Conservation (phyloP, 2,329 filamentous ascomycete species). For the Calonectria leucothoes region DNA sequence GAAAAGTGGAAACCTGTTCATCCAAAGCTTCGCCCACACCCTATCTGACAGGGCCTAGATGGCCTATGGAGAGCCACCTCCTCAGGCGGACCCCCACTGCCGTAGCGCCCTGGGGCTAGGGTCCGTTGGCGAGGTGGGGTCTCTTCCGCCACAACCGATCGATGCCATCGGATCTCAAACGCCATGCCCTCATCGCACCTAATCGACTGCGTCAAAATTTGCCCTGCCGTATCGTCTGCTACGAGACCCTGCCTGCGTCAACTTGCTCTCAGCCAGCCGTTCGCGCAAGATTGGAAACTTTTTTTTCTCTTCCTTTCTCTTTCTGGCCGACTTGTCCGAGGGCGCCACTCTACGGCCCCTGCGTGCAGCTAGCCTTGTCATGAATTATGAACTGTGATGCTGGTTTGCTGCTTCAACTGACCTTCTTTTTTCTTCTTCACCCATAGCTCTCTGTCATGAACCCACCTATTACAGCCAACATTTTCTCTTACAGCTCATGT, state of each 20-base stretch:
- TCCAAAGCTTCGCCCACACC: conserved; percentile 5
- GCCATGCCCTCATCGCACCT: neutral
- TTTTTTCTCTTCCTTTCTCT: too few species aligned
- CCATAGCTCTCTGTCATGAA: neutral
- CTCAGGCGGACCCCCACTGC: neutral
- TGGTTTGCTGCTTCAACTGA: too few species aligned
- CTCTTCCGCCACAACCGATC: conserved; percentile 36
- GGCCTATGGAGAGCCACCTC: too few species aligned
- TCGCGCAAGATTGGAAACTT: neutral
- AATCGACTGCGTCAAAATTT: conserved; percentile 1
- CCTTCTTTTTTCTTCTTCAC: neutral
- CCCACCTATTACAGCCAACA: neutral
- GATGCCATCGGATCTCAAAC: conserved; percentile 29
- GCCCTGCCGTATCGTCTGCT: neutral
- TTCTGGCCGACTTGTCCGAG: neutral
- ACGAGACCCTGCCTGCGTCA: conserved; percentile 14
- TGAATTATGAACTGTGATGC: neutral
- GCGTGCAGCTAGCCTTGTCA: neutral
- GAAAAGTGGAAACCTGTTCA: conserved; percentile 23
- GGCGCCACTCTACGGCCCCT: conserved; percentile 14
- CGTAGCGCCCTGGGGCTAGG: neutral
- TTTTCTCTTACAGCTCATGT: neutral
- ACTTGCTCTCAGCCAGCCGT: conserved; percentile 6
- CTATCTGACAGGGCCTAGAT: neutral
- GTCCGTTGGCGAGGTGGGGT: conserved; percentile 26